A percentile compares a stretch with the other conserved stretches of the same genome.
These are phyloP conservation scores for Spiromastix sp. DNA, from an alignment of 2,329 filamentous ascomycete species.

Conservation along the genomic window DNA sequence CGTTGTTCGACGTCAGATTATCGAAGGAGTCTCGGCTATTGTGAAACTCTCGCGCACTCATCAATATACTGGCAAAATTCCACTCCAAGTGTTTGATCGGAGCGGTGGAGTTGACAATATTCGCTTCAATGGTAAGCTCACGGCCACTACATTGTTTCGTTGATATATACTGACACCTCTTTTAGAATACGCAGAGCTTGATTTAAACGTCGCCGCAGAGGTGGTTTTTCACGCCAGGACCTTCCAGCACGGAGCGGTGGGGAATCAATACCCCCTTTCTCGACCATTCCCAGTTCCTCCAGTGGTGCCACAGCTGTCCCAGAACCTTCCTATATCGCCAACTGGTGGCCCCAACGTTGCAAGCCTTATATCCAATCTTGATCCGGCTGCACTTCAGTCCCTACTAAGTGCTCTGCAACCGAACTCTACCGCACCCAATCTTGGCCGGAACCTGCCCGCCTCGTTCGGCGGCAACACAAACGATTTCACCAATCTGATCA, in stretches of 20 bases:
- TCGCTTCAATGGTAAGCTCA: constrained; percentile 55
- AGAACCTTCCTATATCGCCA: constrained; percentile 6
- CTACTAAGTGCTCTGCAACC: constrained; percentile 52
- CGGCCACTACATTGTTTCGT: constrained; percentile 5
- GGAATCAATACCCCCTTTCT: constrained; percentile 26
- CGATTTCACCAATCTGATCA: constrained; percentile 18
- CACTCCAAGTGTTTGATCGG: constrained; percentile 77
- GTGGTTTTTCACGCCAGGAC: constrained; percentile 56
- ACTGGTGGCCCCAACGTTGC: constrained; percentile 45
- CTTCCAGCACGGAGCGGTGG: constrained; percentile 24
- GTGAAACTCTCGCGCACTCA: constrained; percentile 62
- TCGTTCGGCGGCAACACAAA: constrained; percentile 6
- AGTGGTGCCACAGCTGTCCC: constrained; percentile 25
- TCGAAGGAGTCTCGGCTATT: constrained; percentile 81
- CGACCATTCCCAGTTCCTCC: too few relatives aligned
- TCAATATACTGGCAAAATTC: constrained; percentile 62
- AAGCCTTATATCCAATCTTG: constrained; percentile 56
- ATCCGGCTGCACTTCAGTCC: constrained; percentile 60
- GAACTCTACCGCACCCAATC: constrained; percentile 26
- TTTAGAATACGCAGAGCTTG: constrained; percentile 69
- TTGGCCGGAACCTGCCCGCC: constrained; percentile 19
- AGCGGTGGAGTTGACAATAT: constrained; percentile 63
- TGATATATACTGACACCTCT: constrained; percentile 15
- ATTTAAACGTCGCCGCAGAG: constrained; percentile 67
- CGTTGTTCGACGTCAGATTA: constrained; percentile 73